Percentiles rank a stretch among this genome's conserved stretches.
These are phyloP conservation scores for Lachancea waltii DNA, from an alignment of 805 yeast genomes.

Conservation along the genomic window DNA sequence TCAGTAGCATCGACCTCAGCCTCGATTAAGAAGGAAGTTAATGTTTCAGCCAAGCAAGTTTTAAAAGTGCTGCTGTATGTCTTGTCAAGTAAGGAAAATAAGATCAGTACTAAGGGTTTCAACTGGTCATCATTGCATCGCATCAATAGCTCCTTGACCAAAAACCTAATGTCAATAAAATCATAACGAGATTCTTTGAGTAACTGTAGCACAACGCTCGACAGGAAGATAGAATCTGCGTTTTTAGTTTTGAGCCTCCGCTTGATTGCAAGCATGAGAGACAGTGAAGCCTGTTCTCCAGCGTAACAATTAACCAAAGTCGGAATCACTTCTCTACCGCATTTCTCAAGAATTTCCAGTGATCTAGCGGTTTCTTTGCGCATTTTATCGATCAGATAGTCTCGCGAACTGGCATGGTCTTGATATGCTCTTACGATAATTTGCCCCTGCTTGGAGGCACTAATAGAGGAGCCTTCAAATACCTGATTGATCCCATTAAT, in stretches of 20 bases:
- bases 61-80: conserved; percentile 18
- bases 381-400: conserved; percentile 13
- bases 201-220: conserved; percentile 24
- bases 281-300: conserved; percentile 14
- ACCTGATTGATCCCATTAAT: conserved; percentile 16
- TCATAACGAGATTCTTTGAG: conserved; percentile 23
- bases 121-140: conserved; percentile 18
- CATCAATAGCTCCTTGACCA: conserved; percentile 22
- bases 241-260: conserved; percentile 18
- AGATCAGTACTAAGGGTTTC: conserved; percentile 18
- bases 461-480: conserved; percentile 8
- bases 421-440: conserved; percentile 24
- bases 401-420: conserved; percentile 23
- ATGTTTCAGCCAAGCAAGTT: conserved; percentile 13
- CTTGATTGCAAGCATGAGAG: conserved; percentile 16
- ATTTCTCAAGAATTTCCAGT: conserved; percentile 18
- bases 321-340: conserved; percentile 17
- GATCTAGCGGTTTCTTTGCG: conserved; percentile 14
- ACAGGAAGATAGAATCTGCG: conserved; percentile 13
- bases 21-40: conserved; percentile 22
- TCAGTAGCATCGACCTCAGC: conserved; percentile 21
- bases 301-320: conserved; percentile 21
- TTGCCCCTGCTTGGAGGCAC: conserved; percentile 13
- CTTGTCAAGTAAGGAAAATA: conserved; percentile 17
- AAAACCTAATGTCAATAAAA: conserved; percentile 21